Conservation (phyloP, 2,329 filamentous ascomycete species). For the Orbilia blumenaviensis region DNA sequence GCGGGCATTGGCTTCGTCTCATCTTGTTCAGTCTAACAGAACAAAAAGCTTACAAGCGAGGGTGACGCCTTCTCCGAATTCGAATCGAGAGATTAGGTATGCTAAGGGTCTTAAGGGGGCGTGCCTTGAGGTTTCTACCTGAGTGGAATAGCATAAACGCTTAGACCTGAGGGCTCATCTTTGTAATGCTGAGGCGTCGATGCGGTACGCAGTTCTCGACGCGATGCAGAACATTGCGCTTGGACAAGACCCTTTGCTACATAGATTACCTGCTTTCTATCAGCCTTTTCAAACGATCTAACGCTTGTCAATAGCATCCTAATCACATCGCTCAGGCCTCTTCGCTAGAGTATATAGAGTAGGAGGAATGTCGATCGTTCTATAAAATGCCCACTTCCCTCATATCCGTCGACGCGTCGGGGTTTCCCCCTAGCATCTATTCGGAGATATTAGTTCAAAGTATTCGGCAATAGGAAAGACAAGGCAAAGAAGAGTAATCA, state of each 20-base stretch:
- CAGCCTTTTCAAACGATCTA: not conserved
- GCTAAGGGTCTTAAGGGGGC: not conserved
- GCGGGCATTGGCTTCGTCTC: slow-evolving; percentile 13
- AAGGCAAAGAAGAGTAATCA: not conserved
- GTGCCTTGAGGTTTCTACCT: not conserved
- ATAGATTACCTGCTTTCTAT: not conserved
- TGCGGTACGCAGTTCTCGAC: not conserved
- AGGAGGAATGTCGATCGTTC: slow-evolving; percentile 28
- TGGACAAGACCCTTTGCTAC: too few relatives aligned
- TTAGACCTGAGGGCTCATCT: slow-evolving; percentile 3
- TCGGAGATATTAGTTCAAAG: slow-evolving; percentile 2
- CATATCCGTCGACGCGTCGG: not conserved
- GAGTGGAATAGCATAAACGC: not conserved
- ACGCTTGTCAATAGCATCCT: not conserved
- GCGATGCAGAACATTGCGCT: not conserved
- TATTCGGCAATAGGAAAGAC: slow-evolving; percentile 1
- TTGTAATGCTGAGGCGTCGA: too few relatives aligned
- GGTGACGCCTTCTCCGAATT: not conserved
- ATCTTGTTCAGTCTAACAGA: slow-evolving; percentile 12
- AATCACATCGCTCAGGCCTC: slow-evolving; percentile 27
- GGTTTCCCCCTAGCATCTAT: not conserved
- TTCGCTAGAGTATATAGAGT: slow-evolving; percentile 21
- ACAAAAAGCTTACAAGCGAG: too few relatives aligned
- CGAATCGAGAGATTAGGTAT: not conserved
- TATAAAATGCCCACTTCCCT: not conserved